Evolutionary conservation across 495 filamentous ascomycete genomes (phyloP), one percentile per base, ranked within the genome.

Genomic region (Neurospora sp.): DNA sequence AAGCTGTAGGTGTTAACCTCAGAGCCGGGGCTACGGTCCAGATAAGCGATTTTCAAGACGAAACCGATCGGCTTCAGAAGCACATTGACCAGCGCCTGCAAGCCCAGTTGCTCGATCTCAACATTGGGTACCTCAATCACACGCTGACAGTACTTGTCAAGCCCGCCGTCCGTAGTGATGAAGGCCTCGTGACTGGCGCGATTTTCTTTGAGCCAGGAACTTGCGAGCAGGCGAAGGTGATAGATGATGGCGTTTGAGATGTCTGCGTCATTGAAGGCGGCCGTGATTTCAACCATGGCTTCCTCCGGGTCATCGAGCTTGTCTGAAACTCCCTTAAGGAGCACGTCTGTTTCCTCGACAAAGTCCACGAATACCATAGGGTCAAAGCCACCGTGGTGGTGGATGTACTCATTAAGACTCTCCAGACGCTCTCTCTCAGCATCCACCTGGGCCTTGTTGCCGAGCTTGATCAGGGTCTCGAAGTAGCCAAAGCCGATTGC

Each of bases 401-500:
- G 80, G 41, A 98, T 85, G 20, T 93, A 84, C 69, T 88, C 86
- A 75, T 89, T 91, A 70, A 97, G 84, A 9, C 88, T 90, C 72
- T 86, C 87, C 74, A 99, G 84, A 53, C 95, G 90, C 27, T 84
- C 82, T 69, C 89, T 80, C 80, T 99, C 95, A 70, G 85, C 85
- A 48, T 90, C 85, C 72, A 94, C 83, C 71, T 87, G 88, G 70
- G 86, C 82, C 35, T 84, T 82, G 78, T 94, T 90, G 72, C 89
- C 89, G 35, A 86, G 79, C 73, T 86, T 87, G 71, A 94, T 85
- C 27, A 99, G 85, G 41, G 88, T 89, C 82, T 99, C 96, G 75
- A 96, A 97, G 82, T 97, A 98, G 70, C 89, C 89, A 80, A 97
- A 99, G 22, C 89, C 95, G 79, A 97, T 90, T 53, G 96, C 96